A percentile compares a stretch with the other conserved stretches of the same genome.
Evolutionary conservation across 1,284 basidiomycete genomes (phyloP).

Genomic region (Rugosomyces carneus): DNA sequence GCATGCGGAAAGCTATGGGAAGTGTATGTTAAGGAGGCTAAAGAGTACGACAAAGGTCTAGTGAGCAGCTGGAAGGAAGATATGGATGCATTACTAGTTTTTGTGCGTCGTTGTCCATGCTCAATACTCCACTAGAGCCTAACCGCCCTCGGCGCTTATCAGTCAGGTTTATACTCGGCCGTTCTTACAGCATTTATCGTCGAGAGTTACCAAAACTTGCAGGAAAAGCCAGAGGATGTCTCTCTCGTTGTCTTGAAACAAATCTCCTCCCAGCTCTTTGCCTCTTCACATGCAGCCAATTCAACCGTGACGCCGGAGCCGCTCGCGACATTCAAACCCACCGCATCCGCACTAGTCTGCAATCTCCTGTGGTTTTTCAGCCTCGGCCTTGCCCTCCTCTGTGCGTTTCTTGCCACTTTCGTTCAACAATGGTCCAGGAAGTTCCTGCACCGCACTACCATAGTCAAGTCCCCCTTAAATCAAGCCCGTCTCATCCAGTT

Average conservation of each 20-base stretch:
- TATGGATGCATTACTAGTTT: no score
- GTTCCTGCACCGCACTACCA: conserved; percentile 20
- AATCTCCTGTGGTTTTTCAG: conserved; percentile 32
- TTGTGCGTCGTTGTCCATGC: no score
- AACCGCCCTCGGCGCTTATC: no score
- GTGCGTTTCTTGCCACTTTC: conserved; percentile 21
- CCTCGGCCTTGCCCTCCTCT: conserved; percentile 22
- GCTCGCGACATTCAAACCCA: conserved; percentile 10
- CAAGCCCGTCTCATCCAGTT: conserved; percentile 5
- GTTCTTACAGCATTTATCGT: no score
- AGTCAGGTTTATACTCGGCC: no score
- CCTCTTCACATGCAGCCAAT: background rate
- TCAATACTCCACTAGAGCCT: background rate
- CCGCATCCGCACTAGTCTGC: conserved; percentile 21
- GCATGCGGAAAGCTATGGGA: no score
- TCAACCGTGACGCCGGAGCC: background rate
- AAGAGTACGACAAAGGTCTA: no score
- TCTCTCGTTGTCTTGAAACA: background rate
- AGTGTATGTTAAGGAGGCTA: no score
- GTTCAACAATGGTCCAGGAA: conserved; percentile 28
- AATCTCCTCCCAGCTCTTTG: background rate
- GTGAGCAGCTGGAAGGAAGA: no score
- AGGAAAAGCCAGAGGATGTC: no score
- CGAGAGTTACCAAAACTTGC: no score
- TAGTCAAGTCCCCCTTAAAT: background rate